Percentiles rank a stretch among this genome's conserved stretches.
These are phyloP conservation scores for Yarrowia deformans DNA, from an alignment of 805 yeast genomes.

Conservation along the genomic window DNA sequence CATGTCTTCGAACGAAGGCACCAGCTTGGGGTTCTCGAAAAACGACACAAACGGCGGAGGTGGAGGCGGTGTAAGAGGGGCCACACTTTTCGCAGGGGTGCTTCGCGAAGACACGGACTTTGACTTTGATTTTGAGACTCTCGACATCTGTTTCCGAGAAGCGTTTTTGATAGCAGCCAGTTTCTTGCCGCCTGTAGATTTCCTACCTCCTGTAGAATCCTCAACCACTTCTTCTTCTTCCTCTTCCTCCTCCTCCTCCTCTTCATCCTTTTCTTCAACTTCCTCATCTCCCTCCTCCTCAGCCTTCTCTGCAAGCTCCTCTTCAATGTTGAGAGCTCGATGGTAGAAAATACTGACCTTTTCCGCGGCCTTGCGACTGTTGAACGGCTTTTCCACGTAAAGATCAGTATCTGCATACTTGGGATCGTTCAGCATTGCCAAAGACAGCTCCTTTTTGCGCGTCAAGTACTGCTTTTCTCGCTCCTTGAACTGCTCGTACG, in stretches of 20 bases:
- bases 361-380: not conserved
- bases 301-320: conserved; percentile 2
- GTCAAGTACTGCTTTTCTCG: conserved; percentile 15
- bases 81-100: not conserved
- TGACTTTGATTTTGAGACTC: not conserved
- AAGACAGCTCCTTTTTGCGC: conserved; percentile 6
- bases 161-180: not conserved
- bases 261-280: not conserved
- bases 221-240: conserved; percentile 13
- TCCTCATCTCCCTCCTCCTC: not conserved
- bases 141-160: not conserved
- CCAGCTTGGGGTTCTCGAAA: conserved; percentile 27
- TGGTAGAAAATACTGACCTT: conserved; percentile 19
- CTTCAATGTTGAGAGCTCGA: not conserved
- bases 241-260: conserved; percentile 21
- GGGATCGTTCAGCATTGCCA: conserved; percentile 22
- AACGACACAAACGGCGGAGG: conserved; percentile 13
- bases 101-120: not conserved
- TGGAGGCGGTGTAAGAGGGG: not conserved
- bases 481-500: conserved; percentile 26
- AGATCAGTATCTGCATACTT: conserved; percentile 21
- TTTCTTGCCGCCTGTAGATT: not conserved
- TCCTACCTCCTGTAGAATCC: not conserved
- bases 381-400: conserved; percentile 22
- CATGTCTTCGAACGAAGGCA: conserved; percentile 34